Percentiles rank a stretch among this genome's conserved stretches.
phyloP scores from a whole-genome alignment of 495 filamentous ascomycete genomes.

The Corynascus novoguineensis region DNA sequence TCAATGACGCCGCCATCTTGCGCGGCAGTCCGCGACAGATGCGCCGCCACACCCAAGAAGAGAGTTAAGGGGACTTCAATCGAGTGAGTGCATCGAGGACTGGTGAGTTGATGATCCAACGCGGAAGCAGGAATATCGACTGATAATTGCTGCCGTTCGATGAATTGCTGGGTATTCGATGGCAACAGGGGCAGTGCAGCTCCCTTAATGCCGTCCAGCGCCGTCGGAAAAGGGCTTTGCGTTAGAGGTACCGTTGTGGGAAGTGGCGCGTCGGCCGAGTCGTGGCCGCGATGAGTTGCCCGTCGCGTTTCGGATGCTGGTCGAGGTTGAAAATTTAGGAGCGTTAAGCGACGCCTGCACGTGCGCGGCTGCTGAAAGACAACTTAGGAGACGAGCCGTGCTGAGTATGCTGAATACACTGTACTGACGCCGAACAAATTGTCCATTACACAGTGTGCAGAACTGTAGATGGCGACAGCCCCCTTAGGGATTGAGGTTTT shows the following conservation, averaged over 20 bases:
- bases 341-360: not conserved
- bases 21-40: conserved; percentile 12
- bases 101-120: not conserved
- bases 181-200: not conserved
- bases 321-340: conserved; percentile 8
- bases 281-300: not conserved
- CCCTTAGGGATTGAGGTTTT: too few relatives aligned
- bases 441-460: not conserved
- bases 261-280: not conserved
- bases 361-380: not conserved
- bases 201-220: not conserved
- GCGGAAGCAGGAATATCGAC: not conserved
- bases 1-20: conserved; percentile 24
- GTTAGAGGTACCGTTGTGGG: not conserved
- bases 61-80: conserved; percentile 2
- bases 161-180: not conserved
- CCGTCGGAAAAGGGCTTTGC: not conserved
- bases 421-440: too few relatives aligned
- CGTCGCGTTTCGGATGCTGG: not conserved
- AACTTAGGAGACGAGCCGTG: too few relatives aligned
- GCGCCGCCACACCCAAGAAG: conserved; percentile 9
- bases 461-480: too few relatives aligned
- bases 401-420: too few relatives aligned
- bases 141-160: not conserved
- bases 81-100: conserved; percentile 13